Percentiles rank a stretch among this genome's conserved stretches.
Evolutionary conservation across 441 rosid genomes (phyloP).

Genomic region (Gossypium schwendimanii): DNA sequence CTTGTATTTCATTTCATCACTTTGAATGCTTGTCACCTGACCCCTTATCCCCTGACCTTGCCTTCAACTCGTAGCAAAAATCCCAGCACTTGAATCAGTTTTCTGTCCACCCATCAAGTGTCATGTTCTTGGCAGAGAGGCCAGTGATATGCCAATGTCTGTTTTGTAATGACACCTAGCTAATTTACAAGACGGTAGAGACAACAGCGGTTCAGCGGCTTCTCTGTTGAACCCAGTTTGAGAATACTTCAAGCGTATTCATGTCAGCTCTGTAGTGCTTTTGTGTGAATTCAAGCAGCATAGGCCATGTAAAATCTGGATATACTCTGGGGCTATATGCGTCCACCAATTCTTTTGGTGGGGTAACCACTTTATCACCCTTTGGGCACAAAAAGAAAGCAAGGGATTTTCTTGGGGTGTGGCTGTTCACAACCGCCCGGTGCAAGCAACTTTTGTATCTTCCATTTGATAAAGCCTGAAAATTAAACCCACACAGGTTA

Average conservation of each 20-base stretch:
- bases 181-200: neutral
- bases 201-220: constrained; percentile 24
- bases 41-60: constrained; percentile 15
- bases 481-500: neutral
- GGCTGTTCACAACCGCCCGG: constrained; percentile 83
- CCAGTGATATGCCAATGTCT: constrained; percentile 8
- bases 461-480: constrained; percentile 81
- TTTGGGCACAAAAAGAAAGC: constrained; percentile 91
- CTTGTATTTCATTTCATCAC: constrained; percentile 1
- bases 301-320: constrained; percentile 94
- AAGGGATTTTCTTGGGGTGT: constrained; percentile 73
- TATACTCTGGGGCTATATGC: constrained; percentile 39
- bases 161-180: neutral
- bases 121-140: constrained; percentile 21
- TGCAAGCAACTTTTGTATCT: constrained; percentile 89
- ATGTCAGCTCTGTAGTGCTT: constrained; percentile 97
- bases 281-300: constrained; percentile 83
- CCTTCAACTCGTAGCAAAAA: neutral
- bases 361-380: constrained; percentile 64
- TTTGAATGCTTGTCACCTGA: constrained; percentile 6
- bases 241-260: constrained; percentile 74
- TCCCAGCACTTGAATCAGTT: neutral
- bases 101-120: neutral
- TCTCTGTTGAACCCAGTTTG: constrained; percentile 60
- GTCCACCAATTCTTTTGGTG: constrained; percentile 65